Evolutionary conservation across 2,329 filamentous ascomycete genomes (phyloP).

Genomic region (Ophiocordyceps camponoti-floridani): DNA sequence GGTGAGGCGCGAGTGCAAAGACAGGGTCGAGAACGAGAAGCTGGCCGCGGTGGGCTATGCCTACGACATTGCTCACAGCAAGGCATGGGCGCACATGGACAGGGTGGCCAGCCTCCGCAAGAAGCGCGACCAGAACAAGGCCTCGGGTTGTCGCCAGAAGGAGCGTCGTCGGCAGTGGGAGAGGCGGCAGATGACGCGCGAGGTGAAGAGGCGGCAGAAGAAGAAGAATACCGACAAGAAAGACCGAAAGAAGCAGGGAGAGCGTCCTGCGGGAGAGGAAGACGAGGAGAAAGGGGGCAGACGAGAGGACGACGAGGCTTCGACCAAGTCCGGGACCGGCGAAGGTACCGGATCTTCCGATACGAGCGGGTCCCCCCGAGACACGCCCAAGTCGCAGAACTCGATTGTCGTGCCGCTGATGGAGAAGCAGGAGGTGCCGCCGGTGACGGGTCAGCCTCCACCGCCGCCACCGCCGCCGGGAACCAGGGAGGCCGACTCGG

Average conservation of each 20-base stretch:
- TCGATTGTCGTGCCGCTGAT: constrained; percentile 7
- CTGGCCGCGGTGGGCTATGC: constrained; percentile 37
- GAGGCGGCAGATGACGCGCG: constrained; percentile 24
- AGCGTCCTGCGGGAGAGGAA: constrained; percentile 1
- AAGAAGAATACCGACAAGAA: constrained; percentile 20
- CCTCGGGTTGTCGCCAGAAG: constrained; percentile 23
- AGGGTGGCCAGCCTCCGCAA: constrained; percentile 30
- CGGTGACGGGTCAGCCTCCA: constrained; percentile 9
- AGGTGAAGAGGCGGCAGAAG: constrained; percentile 21
- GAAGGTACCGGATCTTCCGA: constrained; percentile 9
- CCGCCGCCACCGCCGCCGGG: constrained; percentile 7
- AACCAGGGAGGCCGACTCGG: constrained; percentile 20
- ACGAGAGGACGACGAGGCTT: constrained; percentile 3
- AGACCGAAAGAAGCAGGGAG: constrained; percentile 10
- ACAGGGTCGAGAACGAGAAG: constrained; percentile 35
- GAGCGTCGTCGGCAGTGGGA: constrained; percentile 31
- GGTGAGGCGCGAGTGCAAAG: constrained; percentile 29
- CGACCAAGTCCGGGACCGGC: constrained; percentile 3
- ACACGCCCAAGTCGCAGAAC: constrained; percentile 14
- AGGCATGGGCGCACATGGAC: constrained; percentile 32
- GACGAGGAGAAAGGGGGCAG: not conserved
- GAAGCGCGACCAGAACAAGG: constrained; percentile 29
- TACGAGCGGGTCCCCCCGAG: constrained; percentile 13
- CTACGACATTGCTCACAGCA: constrained; percentile 42
- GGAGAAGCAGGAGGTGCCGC: constrained; percentile 15